A percentile compares a stretch with the other conserved stretches of the same genome.
Conservation (phyloP, 1,284 basidiomycete genomes). For the Trametes pubescens region DNA sequence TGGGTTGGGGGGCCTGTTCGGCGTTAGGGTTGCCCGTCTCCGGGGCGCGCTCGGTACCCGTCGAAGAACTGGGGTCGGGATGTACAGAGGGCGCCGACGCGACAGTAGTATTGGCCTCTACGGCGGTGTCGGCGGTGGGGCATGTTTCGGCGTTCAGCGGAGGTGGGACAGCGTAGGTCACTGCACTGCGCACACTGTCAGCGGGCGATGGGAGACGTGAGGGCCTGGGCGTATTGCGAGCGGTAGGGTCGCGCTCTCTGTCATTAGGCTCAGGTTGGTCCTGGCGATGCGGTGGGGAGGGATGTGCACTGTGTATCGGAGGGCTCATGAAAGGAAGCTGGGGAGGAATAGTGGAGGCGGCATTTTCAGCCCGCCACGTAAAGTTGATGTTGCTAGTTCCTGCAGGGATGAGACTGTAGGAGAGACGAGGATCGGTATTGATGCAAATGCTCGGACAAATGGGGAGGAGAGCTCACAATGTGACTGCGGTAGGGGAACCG, state of each 20-base stretch:
- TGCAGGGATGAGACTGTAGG: neutral
- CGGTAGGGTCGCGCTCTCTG: neutral
- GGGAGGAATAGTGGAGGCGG: neutral
- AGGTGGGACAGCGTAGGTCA: neutral
- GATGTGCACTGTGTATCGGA: neutral
- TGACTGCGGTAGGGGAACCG: neutral
- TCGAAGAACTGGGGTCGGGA: no score
- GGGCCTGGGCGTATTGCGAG: neutral
- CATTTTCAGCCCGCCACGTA: neutral
- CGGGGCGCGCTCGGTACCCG: no score
- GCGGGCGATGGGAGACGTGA: neutral
- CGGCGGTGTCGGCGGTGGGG: neutral
- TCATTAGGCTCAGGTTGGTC: neutral
- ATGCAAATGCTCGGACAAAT: neutral
- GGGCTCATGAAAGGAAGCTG: neutral
- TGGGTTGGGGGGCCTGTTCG: no score
- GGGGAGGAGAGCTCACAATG: neutral
- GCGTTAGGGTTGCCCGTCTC: no score
- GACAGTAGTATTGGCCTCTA: neutral
- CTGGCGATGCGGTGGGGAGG: neutral
- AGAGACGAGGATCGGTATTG: neutral
- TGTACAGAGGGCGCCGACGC: no score
- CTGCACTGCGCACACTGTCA: neutral
- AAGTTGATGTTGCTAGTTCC: neutral
- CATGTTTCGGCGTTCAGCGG: neutral